A percentile compares a stretch with the other conserved stretches of the same genome.
phyloP scores from a whole-genome alignment of 345 rosid species.

The Rhodomyrtus tomentosa region DNA sequence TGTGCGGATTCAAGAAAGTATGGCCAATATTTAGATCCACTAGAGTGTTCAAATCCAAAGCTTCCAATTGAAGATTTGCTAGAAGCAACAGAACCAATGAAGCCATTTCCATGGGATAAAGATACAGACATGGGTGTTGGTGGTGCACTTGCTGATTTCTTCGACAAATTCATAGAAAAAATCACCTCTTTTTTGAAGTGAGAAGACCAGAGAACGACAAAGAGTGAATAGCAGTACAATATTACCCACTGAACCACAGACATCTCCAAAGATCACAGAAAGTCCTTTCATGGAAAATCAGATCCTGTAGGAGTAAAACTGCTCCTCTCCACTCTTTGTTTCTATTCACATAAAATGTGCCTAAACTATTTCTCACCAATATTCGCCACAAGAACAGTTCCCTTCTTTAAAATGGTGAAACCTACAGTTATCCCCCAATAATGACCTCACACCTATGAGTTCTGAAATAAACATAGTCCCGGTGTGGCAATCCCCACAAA shows the following conservation, averaged over 20 bases:
- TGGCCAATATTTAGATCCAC: slow-evolving; percentile 33
- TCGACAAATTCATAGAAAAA: slow-evolving; percentile 15
- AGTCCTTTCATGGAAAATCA: background rate
- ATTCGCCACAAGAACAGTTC: background rate
- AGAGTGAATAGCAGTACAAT: background rate
- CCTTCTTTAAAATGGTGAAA: slow-evolving; percentile 10
- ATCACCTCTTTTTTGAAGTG: slow-evolving; percentile 23
- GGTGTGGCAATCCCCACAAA: slow-evolving; percentile 10
- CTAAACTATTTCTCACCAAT: background rate
- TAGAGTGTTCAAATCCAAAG: slow-evolving; percentile 33
- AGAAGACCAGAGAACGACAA: background rate
- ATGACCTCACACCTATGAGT: slow-evolving; percentile 5
- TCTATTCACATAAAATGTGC: background rate
- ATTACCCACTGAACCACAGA: background rate
- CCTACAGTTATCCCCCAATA: slow-evolving; percentile 1
- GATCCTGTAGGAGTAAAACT: background rate
- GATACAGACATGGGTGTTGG: slow-evolving; percentile 54
- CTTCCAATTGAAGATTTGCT: slow-evolving; percentile 35
- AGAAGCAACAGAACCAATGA: slow-evolving; percentile 44
- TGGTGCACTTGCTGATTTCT: slow-evolving; percentile 16
- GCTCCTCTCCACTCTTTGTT: background rate
- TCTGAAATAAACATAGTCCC: slow-evolving; percentile 7
- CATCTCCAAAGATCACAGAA: background rate
- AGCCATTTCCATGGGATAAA: slow-evolving; percentile 57
- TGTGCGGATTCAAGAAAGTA: slow-evolving; percentile 42